Conservation (phyloP, 2,329 filamentous ascomycete species). For the Calonectria ilicicola region DNA sequence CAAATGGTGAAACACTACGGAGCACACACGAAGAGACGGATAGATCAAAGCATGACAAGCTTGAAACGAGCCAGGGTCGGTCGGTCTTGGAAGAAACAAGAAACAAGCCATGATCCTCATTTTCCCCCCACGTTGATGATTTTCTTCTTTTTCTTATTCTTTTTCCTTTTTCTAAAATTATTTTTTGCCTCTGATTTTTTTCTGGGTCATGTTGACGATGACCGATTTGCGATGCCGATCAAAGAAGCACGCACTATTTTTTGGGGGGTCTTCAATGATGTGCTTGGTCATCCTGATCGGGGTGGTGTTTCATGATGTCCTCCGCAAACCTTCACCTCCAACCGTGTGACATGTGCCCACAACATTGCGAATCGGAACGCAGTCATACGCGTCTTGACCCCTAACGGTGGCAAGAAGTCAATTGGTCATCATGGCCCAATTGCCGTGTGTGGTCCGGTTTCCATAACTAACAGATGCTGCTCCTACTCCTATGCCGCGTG, state of each 20-base stretch:
- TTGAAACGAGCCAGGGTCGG: neutral
- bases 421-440: neutral
- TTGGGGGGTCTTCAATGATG: neutral
- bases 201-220: neutral
- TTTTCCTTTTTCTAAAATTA: neutral
- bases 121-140: neutral
- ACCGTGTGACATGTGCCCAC: neutral
- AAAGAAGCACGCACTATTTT: too few species aligned
- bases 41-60: neutral
- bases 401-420: neutral
- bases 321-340: neutral
- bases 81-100: neutral
- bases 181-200: too few species aligned
- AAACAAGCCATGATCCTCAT: neutral
- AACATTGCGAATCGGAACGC: neutral
- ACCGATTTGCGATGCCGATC: neutral
- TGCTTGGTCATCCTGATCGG: neutral
- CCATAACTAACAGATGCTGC: neutral
- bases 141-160: neutral
- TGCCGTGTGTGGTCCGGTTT: neutral
- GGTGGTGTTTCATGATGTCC: conserved; percentile 1
- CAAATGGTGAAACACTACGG: conserved; percentile 1
- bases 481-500: neutral
- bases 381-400: neutral
- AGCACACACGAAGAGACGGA: neutral